phyloP scores from a whole-genome alignment of 192 early-diverging fungal genomes.

The Entomortierella chlamydospora region DNA sequence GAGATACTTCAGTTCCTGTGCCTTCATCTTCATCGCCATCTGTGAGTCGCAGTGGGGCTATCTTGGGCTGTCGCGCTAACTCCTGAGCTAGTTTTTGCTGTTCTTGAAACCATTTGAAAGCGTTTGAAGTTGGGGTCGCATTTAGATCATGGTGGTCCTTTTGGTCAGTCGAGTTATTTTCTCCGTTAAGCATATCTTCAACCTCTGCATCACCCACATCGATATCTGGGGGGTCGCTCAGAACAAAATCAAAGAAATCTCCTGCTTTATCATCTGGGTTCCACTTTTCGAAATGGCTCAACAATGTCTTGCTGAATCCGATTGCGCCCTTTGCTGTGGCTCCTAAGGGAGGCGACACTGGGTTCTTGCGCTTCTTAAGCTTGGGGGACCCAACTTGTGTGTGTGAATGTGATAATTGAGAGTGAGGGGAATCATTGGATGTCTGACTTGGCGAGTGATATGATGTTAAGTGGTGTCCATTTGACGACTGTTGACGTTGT shows the following conservation, averaged over 20 bases:
- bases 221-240: constrained; percentile 46
- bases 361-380: constrained; percentile 29
- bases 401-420: neutral
- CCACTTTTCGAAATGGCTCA: constrained; percentile 42
- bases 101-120: constrained; percentile 40
- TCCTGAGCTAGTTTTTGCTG: constrained; percentile 33
- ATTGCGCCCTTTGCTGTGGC: neutral
- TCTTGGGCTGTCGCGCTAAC: constrained; percentile 27
- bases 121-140: constrained; percentile 35
- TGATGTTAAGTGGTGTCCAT: neutral
- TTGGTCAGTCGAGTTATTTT: neutral
- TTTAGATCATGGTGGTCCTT: constrained; percentile 4
- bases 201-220: constrained; percentile 30
- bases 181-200: constrained; percentile 12
- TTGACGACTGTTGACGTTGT: constrained; percentile 5
- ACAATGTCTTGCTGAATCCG: constrained; percentile 27
- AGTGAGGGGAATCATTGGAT: neutral
- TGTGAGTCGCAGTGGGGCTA: constrained; percentile 6
- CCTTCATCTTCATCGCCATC: neutral
- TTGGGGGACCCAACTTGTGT: neutral
- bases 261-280: constrained; percentile 23
- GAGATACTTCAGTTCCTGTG: neutral
- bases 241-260: constrained; percentile 39
- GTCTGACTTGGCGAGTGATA: neutral
- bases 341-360: neutral